Conservation (phyloP, 768 basidiomycete species). For the Astraeus odoratus region DNA sequence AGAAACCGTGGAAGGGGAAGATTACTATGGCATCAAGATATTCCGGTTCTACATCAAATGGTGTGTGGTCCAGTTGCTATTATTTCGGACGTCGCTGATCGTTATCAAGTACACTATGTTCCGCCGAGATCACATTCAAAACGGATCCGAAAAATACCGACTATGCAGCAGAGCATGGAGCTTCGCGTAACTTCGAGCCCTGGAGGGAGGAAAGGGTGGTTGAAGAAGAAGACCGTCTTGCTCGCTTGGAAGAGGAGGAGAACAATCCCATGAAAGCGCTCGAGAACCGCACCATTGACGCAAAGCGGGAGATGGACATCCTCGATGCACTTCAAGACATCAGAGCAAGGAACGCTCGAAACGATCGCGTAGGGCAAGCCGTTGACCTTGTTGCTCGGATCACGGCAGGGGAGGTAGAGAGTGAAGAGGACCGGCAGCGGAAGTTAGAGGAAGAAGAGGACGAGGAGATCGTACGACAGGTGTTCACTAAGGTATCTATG, state of each 20-base stretch:
- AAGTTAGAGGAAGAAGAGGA: slow-evolving; percentile 83
- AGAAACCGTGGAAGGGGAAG: slow-evolving; percentile 95
- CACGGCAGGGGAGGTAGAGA: slow-evolving; percentile 62
- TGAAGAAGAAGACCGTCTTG: slow-evolving; percentile 79
- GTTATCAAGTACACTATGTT: slow-evolving; percentile 73
- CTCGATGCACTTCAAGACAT: slow-evolving; percentile 94
- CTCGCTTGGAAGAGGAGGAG: slow-evolving; percentile 84
- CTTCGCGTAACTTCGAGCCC: slow-evolving; percentile 95
- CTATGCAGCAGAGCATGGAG: slow-evolving; percentile 90
- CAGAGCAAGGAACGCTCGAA: slow-evolving; percentile 77
- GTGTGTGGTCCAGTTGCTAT: slow-evolving; percentile 35
- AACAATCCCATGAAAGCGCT: slow-evolving; percentile 97
- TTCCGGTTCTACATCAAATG: slow-evolving; percentile 92
- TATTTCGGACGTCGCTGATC: slow-evolving; percentile 11
- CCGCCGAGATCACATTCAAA: slow-evolving; percentile 98
- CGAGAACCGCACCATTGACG: slow-evolving; percentile 88
- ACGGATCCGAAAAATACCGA: slow-evolving; percentile 98
- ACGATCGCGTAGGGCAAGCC: slow-evolving; percentile 75
- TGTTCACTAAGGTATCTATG: slow-evolving; percentile 70
- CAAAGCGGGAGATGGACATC: slow-evolving; percentile 97
- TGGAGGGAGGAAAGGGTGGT: slow-evolving; percentile 81
- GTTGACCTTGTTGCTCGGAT: slow-evolving; percentile 64
- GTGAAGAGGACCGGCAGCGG: slow-evolving; percentile 66
- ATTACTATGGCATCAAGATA: slow-evolving; percentile 97
- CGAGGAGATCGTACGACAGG: slow-evolving; percentile 79